phyloP scores from a whole-genome alignment of 2,329 filamentous ascomycete species.

The Paracamarosporium sp. region DNA sequence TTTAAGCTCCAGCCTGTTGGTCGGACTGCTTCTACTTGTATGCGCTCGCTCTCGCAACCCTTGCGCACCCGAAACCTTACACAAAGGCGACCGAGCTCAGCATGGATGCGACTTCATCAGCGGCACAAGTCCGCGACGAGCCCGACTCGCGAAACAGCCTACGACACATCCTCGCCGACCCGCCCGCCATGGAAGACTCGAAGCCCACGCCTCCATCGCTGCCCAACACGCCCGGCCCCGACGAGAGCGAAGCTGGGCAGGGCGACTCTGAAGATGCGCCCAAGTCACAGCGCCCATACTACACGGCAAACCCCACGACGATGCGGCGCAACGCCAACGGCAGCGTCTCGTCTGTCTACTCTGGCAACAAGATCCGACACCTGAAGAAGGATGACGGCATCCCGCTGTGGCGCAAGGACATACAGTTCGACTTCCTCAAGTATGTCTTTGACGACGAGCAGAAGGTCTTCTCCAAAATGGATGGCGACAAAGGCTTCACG shows the following conservation, averaged over 20 bases:
- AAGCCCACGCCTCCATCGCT: constrained; percentile 33
- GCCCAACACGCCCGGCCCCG: constrained; percentile 37
- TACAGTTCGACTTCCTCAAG: constrained; percentile 85
- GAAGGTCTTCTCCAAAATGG: constrained; percentile 88
- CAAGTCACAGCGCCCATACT: constrained; percentile 43
- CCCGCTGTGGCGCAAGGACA: constrained; percentile 85
- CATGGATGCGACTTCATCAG: constrained; percentile 25
- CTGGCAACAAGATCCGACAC: constrained; percentile 79
- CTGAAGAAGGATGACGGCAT: constrained; percentile 90
- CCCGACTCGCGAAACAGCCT: constrained; percentile 48
- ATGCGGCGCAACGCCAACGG: constrained; percentile 69
- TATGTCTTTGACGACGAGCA: constrained; percentile 79
- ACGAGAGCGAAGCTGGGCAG: constrained; percentile 38
- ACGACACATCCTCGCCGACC: constrained; percentile 47
- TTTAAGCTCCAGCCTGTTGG: background rate
- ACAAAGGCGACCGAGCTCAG: constrained; percentile 12
- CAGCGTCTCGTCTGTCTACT: constrained; percentile 71
- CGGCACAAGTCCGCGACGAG: constrained; percentile 33
- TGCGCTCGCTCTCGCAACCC: constrained; percentile 6
- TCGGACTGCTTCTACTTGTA: background rate
- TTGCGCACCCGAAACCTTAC: constrained; percentile 14
- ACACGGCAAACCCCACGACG: constrained; percentile 58
- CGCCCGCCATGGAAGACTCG: constrained; percentile 40
- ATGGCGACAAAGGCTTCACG: constrained; percentile 72
- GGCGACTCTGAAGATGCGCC: constrained; percentile 34